Evolutionary conservation across 257 asterid genomes (phyloP).

Genomic region (Primulina eburnea): DNA sequence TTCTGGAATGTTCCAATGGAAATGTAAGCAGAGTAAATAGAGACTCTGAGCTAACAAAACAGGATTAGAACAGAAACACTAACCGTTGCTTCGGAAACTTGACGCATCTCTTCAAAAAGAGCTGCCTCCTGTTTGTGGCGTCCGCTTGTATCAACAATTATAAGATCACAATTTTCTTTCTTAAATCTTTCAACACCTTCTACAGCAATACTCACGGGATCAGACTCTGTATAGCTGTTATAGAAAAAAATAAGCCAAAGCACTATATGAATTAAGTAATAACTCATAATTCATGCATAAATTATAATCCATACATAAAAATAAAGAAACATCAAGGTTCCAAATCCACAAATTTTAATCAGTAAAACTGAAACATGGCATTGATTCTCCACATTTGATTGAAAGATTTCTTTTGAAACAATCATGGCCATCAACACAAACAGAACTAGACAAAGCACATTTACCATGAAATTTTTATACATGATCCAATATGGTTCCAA

Average conservation of each 20-base stretch:
- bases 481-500: neutral
- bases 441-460: neutral
- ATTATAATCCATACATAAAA: too few species aligned
- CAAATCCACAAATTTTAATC: neutral
- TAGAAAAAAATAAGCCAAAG: slow-evolving; percentile 1
- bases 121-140: slow-evolving; percentile 99
- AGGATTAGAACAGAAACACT: slow-evolving; percentile 15
- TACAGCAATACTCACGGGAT: slow-evolving; percentile 92
- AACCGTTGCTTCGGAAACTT: slow-evolving; percentile 95
- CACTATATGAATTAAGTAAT: neutral
- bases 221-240: slow-evolving; percentile 94
- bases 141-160: slow-evolving; percentile 96
- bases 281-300: neutral
- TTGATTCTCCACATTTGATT: neutral
- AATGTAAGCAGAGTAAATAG: slow-evolving; percentile 1
- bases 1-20: slow-evolving; percentile 47
- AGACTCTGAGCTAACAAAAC: slow-evolving; percentile 10
- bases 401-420: neutral
- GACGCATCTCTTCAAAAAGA: slow-evolving; percentile 99
- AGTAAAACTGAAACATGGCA: neutral
- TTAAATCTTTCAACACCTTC: slow-evolving; percentile 95
- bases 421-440: neutral
- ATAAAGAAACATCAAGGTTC: neutral
- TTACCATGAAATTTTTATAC: too few species aligned
- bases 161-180: slow-evolving; percentile 88